Base-by-base conservation (phyloP, 495 filamentous ascomycete species). In the Penicillium fimorum region DNA sequence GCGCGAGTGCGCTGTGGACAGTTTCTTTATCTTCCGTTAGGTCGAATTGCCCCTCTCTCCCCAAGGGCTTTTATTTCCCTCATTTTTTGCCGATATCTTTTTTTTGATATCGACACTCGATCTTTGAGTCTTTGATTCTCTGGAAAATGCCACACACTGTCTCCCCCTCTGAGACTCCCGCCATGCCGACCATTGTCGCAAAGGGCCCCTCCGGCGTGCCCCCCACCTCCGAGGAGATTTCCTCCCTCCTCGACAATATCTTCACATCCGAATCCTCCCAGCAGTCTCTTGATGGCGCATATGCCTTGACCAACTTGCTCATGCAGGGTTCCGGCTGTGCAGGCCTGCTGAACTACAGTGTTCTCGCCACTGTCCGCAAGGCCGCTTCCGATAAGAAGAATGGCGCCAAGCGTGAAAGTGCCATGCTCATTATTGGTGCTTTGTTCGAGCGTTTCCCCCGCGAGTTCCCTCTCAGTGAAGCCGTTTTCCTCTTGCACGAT, bases 361-460 rank as follows among this genome's bases (percentile, higher is more conserved):
- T 96, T 57, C 58, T 85, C 22, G 75, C 78, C 17, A 76, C 82
- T 48, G 76, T 94, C 64, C 88, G 87, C 72, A 96, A 96, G 77
- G 91, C 88, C 47, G 91, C 95, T 10, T 72, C 81, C 55, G 92
- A 98, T 76, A 98, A 97, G 84, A 98, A 98, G 79, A 92, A 87
- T 75, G 88, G 88, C 7, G 78, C 85, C 52, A 83, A 82, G 60
- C 82, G 95, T 55, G 94, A 97, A 73, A 91, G 94, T 67, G 89
- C 93, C 47, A 95, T 97, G 85, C 92, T 96, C 65, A 87, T 96
- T 50, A 82, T 97, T 43, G 95, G 94, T 50, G 94, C 94, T 51
- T 68, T 99, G 15, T 92, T 96, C 63, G 94, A 99, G 76, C 85
- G 85, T 17, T 88, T 97, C 69, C 90, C 92, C 22, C 79, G 81